Evolutionary conservation across 768 basidiomycete species (phyloP), one percentile per base, ranked within the genome.

Genomic region (Lactifluus rugatus): DNA sequence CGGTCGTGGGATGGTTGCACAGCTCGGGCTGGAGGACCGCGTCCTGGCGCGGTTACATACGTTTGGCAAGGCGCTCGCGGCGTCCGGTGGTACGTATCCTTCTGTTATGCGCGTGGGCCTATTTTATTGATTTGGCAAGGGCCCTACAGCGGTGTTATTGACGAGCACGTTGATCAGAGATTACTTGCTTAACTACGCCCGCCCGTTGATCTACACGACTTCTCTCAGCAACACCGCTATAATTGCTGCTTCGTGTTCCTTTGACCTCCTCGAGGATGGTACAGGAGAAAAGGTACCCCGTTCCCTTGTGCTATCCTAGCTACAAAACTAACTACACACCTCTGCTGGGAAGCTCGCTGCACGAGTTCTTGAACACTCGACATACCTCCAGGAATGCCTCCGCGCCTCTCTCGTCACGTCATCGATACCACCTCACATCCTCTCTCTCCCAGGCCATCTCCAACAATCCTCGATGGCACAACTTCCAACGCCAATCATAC

Each of bases 151-250:
- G 46, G 89, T 90, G 5, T 70, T 96, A 5, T 72, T 96, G 37
- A 85, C 84, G 16, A 85, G 75, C 16, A 75, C 78, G 1, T 73
- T 89, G 10, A 77, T 95, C 46, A 83, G 86, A 11, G 81, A 88
- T 62, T 96, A 93, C 70, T 74, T 97, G 21, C 72, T 96, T 63
- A 97, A 97, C 69, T 98, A 94, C 70, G 93, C 93, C 0, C 79
- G 94, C 26, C 81, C 92, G 2, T 75, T 97, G 50, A 89, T 97
- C 51, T 97, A 93, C 72, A 96, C 93, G 2, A 97, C 95, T 0
- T 81, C 90, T 0, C 77, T 91, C 58, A 83, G 85, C 60, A 81
- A 83, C 64, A 79, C 85, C 13, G 92, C 83, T 66, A 78, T 94
- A 42, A 73, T 92, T 48, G 84, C 89, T 0, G 79, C 85, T 13